phyloP scores from a whole-genome alignment of 306 rosid genomes.

The Citrullus mucosospermus region DNA sequence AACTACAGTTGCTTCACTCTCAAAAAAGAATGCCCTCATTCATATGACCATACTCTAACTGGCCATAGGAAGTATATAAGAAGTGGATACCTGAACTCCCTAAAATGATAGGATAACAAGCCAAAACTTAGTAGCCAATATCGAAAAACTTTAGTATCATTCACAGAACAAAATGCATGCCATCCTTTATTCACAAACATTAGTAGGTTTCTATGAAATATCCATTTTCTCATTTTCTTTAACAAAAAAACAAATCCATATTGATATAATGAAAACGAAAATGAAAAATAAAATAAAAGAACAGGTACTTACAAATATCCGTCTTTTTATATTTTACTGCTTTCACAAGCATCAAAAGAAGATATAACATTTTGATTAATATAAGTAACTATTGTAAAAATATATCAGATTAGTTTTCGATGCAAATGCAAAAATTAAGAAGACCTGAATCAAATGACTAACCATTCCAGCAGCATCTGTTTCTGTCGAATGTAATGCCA shows the following conservation, averaged over 20 bases:
- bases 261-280: neutral
- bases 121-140: neutral
- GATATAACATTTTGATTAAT: neutral
- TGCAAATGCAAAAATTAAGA: neutral
- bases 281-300: neutral
- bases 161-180: neutral
- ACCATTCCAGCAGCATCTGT: constrained; percentile 82
- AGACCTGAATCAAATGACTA: constrained; percentile 26
- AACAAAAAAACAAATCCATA: neutral
- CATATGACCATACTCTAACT: neutral
- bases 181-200: neutral
- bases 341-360: neutral
- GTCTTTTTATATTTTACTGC: neutral
- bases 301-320: neutral
- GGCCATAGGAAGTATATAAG: neutral
- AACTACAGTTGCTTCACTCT: neutral
- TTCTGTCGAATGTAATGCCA: constrained; percentile 52
- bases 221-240: neutral
- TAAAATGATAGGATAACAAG: neutral
- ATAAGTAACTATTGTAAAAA: neutral
- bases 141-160: neutral
- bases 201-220: neutral
- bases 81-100: neutral
- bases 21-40: neutral
- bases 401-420: neutral